phyloP scores from a whole-genome alignment of 805 yeast genomes.

The Wickerhamiella allomyrinae region DNA sequence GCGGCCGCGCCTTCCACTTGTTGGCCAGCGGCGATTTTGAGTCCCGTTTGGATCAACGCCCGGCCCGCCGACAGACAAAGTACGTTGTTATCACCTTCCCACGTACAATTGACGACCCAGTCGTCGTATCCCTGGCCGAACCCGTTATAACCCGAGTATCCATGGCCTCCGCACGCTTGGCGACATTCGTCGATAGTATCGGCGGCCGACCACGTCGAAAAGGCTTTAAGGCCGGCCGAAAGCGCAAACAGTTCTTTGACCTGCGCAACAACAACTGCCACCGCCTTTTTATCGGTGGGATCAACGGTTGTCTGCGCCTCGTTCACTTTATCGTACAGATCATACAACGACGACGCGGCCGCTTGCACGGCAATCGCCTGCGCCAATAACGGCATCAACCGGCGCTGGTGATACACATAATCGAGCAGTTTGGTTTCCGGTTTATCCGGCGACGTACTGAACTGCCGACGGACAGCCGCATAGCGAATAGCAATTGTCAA shows the following conservation, averaged over 20 bases:
- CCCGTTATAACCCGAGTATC: constrained; percentile 84
- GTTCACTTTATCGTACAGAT: constrained; percentile 29
- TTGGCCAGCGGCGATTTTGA: constrained; percentile 30
- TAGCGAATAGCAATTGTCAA: constrained; percentile 77
- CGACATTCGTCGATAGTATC: constrained; percentile 75
- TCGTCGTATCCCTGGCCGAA: constrained; percentile 80
- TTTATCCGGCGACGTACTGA: constrained; percentile 35
- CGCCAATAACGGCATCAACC: constrained; percentile 75
- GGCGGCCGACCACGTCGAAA: constrained; percentile 77
- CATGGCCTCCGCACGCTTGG: constrained; percentile 94
- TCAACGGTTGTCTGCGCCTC: constrained; percentile 31
- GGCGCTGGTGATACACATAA: constrained; percentile 78
- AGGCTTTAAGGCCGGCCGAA: constrained; percentile 78
- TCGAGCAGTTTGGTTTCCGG: constrained; percentile 65
- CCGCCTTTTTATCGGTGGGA: constrained; percentile 31
- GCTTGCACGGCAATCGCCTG: constrained; percentile 62
- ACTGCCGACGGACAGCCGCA: constrained; percentile 82
- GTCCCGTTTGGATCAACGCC: constrained; percentile 43
- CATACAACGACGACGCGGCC: constrained; percentile 48
- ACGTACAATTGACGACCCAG: constrained; percentile 96
- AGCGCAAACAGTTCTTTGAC: constrained; percentile 69
- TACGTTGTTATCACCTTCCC: constrained; percentile 95
- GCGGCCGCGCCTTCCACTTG: constrained; percentile 31
- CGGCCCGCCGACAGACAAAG: constrained; percentile 75
- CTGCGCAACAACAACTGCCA: constrained; percentile 36